A percentile compares a stretch with the other conserved stretches of the same genome.
These are phyloP conservation scores for Fusarium praegraminearum DNA, from an alignment of 2,329 filamentous ascomycete genomes.

Conservation along the genomic window DNA sequence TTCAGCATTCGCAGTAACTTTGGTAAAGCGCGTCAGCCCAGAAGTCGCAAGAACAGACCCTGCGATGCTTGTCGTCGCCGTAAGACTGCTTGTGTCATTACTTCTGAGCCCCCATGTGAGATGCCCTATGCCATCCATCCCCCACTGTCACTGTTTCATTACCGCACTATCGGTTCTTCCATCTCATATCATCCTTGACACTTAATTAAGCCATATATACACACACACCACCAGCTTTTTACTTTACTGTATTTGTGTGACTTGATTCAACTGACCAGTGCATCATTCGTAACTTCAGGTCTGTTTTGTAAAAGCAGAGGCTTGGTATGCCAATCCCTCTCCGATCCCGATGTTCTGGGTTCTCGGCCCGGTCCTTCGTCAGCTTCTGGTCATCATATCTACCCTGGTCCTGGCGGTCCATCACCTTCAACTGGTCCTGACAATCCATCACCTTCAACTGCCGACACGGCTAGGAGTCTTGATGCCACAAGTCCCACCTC, in stretches of 20 bases:
- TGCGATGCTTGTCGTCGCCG: conserved; percentile 60
- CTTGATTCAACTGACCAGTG: conserved; percentile 23
- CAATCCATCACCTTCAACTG: background rate
- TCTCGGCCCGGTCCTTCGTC: conserved; percentile 6
- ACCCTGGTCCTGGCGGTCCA: background rate
- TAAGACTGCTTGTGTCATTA: conserved; percentile 62
- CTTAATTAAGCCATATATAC: conserved; percentile 11
- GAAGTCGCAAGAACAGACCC: conserved; percentile 61
- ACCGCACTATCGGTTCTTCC: background rate
- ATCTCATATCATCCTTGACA: conserved; percentile 3
- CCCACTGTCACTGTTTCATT: background rate
- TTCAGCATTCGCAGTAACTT: conserved; percentile 59
- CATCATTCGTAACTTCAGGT: conserved; percentile 39
- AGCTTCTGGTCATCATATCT: background rate
- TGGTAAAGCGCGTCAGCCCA: conserved; percentile 54
- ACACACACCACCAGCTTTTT: background rate
- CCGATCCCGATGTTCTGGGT: conserved; percentile 30
- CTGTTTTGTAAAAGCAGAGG: conserved; percentile 53
- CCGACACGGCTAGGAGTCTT: conserved; percentile 11
- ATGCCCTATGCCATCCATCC: conserved; percentile 5
- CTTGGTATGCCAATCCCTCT: conserved; percentile 51
- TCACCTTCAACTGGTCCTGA: background rate
- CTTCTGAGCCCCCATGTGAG: conserved; percentile 59
- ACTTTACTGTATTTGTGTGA: background rate
- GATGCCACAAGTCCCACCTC: conserved; percentile 25